Conservation (phyloP, 257 asterid genomes). For the Jaltomata sinuosa region DNA sequence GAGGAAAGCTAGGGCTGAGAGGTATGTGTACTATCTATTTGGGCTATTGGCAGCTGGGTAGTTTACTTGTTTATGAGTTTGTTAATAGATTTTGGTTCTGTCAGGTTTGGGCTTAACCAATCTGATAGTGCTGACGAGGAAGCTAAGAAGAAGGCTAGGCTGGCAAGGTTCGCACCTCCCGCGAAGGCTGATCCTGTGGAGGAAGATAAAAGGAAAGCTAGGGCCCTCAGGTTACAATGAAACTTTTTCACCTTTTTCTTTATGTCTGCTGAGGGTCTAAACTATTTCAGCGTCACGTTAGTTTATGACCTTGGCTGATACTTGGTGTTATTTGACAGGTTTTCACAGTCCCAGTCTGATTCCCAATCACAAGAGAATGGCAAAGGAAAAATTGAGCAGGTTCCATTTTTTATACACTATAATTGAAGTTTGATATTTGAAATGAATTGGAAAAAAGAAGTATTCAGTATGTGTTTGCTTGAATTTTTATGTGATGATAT, state of each 20-base stretch:
- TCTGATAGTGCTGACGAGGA: conserved; percentile 58
- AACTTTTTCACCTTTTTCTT: background rate
- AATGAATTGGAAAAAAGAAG: background rate
- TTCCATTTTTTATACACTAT: background rate
- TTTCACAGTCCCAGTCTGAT: conserved; percentile 27
- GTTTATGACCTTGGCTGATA: background rate
- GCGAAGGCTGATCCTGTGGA: conserved; percentile 45
- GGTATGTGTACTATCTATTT: conserved; percentile 28
- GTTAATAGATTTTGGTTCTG: background rate
- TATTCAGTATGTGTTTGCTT: background rate
- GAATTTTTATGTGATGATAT: background rate
- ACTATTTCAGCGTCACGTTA: background rate
- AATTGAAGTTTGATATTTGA: background rate
- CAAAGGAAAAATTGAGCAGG: conserved; percentile 8
- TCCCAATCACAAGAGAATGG: conserved; percentile 9
- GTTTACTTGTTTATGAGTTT: background rate
- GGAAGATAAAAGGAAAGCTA: conserved; percentile 92
- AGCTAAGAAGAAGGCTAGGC: conserved; percentile 81
- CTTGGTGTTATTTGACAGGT: conserved; percentile 15
- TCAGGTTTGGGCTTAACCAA: conserved; percentile 9
- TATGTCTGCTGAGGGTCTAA: background rate
- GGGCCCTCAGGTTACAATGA: conserved; percentile 65
- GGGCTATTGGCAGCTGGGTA: background rate
- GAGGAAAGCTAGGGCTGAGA: conserved; percentile 95
- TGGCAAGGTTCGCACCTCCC: conserved; percentile 65